Conservation (phyloP, 176 grass and related monocot species). For the Lolium perenne region DNA sequence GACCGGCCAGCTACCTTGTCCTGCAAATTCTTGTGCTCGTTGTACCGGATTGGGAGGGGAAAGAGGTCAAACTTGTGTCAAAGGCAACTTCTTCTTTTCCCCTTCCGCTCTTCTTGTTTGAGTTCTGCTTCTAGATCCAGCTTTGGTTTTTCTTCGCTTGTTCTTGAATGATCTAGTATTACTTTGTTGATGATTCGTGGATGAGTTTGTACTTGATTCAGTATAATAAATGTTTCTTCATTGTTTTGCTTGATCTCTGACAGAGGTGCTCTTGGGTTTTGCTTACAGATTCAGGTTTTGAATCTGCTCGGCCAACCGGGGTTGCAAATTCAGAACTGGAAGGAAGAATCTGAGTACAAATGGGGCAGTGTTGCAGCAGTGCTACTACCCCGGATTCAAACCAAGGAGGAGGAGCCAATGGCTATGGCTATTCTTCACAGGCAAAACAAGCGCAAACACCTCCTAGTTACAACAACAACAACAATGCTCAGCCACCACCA, state of each 20-base stretch:
- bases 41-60: slow-evolving; percentile 41
- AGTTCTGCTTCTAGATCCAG: slow-evolving; percentile 41
- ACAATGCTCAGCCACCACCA: slow-evolving; percentile 45
- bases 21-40: slow-evolving; percentile 15
- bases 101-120: slow-evolving; percentile 2
- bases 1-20: slow-evolving; percentile 14
- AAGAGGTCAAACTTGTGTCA: slow-evolving; percentile 46
- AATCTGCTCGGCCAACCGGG: slow-evolving; percentile 12
- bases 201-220: background rate
- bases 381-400: slow-evolving; percentile 51
- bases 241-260: slow-evolving; percentile 39
- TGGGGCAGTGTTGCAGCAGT: slow-evolving; percentile 82
- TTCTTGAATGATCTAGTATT: slow-evolving; percentile 33
- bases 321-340: slow-evolving; percentile 35
- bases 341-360: slow-evolving; percentile 48
- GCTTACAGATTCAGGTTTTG: slow-evolving; percentile 45
- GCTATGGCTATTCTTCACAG: slow-evolving; percentile 67
- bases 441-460: slow-evolving; percentile 40
- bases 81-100: slow-evolving; percentile 18
- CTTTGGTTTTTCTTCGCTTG: background rate
- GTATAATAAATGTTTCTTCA: background rate
- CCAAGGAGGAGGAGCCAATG: slow-evolving; percentile 45
- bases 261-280: slow-evolving; percentile 15
- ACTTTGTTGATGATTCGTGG: background rate
- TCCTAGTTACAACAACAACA: slow-evolving; percentile 51